These are phyloP conservation scores for Salvia rosmarinus DNA, from an alignment of 257 asterid species.

Conservation along the genomic window DNA sequence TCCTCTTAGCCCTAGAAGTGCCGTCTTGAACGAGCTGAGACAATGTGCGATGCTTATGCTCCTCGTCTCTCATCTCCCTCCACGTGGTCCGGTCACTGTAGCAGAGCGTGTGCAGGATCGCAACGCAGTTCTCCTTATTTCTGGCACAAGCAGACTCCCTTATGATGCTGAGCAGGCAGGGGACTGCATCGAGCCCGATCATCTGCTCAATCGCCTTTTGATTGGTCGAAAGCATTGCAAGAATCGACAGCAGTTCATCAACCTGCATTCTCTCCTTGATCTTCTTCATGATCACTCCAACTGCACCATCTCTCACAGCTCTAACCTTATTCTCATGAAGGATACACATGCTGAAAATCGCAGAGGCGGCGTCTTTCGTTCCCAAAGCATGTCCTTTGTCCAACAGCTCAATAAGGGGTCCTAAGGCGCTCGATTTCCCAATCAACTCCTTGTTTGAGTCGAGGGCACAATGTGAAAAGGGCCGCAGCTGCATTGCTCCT, in stretches of 20 bases:
- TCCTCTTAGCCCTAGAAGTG: constrained; percentile 83
- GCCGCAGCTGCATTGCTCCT: constrained; percentile 95
- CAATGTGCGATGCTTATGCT: constrained; percentile 52
- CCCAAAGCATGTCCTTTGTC: constrained; percentile 70
- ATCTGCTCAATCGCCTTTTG: constrained; percentile 71
- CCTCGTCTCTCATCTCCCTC: constrained; percentile 80
- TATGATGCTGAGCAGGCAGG: constrained; percentile 66
- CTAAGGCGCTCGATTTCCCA: constrained; percentile 73
- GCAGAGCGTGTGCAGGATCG: constrained; percentile 61
- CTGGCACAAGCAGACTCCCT: constrained; percentile 62
- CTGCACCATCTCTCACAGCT: constrained; percentile 79
- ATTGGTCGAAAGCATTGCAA: constrained; percentile 78
- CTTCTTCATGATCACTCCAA: constrained; percentile 62
- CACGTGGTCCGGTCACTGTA: constrained; percentile 62
- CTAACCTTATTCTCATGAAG: constrained; percentile 72
- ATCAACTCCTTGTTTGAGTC: constrained; percentile 76
- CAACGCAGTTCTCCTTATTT: constrained; percentile 75
- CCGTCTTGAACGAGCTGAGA: constrained; percentile 72
- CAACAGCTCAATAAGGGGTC: constrained; percentile 65
- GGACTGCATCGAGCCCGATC: constrained; percentile 66
- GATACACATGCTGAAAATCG: constrained; percentile 74
- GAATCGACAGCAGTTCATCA: constrained; percentile 72
- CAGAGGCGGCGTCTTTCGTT: constrained; percentile 87
- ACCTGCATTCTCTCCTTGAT: constrained; percentile 53
- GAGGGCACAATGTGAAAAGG: constrained; percentile 71